Conservation (phyloP, 1,284 basidiomycete genomes). For the Puccinia hordei region DNA sequence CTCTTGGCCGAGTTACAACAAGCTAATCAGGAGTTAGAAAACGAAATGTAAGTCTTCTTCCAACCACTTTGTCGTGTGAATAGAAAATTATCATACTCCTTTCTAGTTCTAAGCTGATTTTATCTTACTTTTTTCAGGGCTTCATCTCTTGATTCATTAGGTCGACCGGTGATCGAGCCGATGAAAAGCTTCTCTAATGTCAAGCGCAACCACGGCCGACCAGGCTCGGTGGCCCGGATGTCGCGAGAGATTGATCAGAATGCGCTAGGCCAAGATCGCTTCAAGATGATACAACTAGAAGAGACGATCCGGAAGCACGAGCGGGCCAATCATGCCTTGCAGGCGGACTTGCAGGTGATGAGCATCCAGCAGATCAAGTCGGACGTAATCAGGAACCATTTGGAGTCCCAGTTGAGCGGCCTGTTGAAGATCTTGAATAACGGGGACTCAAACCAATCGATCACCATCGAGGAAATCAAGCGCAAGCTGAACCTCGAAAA, state of each 20-base stretch:
- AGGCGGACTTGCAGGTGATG: constrained; percentile 67
- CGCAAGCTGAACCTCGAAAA: constrained; percentile 68
- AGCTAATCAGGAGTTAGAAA: constrained; percentile 68
- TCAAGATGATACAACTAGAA: constrained; percentile 57
- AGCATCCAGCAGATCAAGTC: constrained; percentile 72
- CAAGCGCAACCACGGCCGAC: constrained; percentile 59
- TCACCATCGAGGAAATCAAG: constrained; percentile 68
- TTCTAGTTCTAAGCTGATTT: constrained; percentile 60
- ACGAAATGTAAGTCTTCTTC: constrained; percentile 63
- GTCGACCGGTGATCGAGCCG: constrained; percentile 40
- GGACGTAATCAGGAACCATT: constrained; percentile 69
- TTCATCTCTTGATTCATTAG: constrained; percentile 48
- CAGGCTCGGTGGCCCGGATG: constrained; percentile 50
- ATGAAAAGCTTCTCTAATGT: constrained; percentile 42
- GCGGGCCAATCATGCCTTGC: constrained; percentile 47
- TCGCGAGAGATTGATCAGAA: constrained; percentile 54
- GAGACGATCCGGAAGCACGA: constrained; percentile 52
- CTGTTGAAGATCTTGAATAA: constrained; percentile 66
- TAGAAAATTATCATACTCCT: constrained; percentile 58
- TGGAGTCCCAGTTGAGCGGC: constrained; percentile 68
- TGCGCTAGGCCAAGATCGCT: constrained; percentile 52
- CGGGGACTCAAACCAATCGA: constrained; percentile 69
- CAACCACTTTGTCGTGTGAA: constrained; percentile 54
- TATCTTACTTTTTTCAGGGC: constrained; percentile 61
- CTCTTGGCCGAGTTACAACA: constrained; percentile 71